A percentile compares a stretch with the other conserved stretches of the same genome.
These are phyloP conservation scores for Pelargonium hybrid DNA, from an alignment of 441 rosid species.

Conservation along the genomic window DNA sequence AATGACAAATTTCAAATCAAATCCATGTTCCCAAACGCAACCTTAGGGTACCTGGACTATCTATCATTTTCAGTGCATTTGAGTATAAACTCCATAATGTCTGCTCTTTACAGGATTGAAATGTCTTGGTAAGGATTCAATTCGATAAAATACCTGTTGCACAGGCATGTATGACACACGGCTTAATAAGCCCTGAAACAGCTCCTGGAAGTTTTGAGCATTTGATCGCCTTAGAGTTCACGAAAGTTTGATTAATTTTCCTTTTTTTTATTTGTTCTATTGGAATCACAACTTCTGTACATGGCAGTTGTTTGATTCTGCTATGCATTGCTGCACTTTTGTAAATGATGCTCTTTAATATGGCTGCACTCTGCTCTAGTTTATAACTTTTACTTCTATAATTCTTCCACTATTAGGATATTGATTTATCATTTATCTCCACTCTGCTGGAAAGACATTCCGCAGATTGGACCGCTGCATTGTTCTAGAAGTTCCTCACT, in stretches of 20 bases:
- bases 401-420: too few relatives aligned
- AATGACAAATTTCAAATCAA: not conserved
- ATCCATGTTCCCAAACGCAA: too few relatives aligned
- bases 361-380: not conserved
- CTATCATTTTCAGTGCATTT: not conserved
- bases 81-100: not conserved
- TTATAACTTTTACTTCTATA: too few relatives aligned
- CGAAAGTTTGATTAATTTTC: not conserved
- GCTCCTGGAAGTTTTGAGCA: not conserved
- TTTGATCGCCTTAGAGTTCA: not conserved
- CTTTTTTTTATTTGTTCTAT: not conserved
- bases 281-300: not conserved
- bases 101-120: not conserved
- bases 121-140: not conserved
- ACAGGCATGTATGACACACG: not conserved
- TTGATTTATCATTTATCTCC: too few relatives aligned
- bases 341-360: not conserved
- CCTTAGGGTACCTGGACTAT: not conserved
- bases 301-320: too few relatives aligned
- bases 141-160: not conserved
- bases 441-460: too few relatives aligned
- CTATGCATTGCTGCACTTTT: not conserved
- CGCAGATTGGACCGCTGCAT: too few relatives aligned
- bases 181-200: too few relatives aligned
- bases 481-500: not conserved